Percentiles rank a stretch among this genome's conserved stretches.
Evolutionary conservation across 108 stramenopile genomes (phyloP).

Genomic region (Pseudonitzschia pungens): DNA sequence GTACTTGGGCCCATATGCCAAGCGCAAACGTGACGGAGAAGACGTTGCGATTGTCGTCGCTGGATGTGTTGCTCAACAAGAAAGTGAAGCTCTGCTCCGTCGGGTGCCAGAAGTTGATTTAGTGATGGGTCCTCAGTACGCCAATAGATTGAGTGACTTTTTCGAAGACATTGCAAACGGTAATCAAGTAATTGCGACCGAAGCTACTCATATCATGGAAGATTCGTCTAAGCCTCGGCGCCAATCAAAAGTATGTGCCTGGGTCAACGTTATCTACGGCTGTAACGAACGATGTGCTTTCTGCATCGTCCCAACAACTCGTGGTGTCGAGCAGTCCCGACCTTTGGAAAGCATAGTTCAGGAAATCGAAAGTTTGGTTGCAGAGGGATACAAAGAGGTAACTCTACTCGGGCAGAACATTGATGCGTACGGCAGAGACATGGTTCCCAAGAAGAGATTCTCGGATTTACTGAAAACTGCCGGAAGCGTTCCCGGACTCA

Average conservation of each 20-base stretch:
- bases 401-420: conserved; percentile 98
- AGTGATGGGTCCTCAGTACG: conserved; percentile 92
- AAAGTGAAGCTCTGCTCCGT: conserved; percentile 86
- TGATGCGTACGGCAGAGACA: conserved; percentile 76
- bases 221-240: conserved; percentile 92
- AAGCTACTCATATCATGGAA: conserved; percentile 93
- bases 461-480: conserved; percentile 88
- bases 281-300: conserved; percentile 98
- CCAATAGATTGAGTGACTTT: conserved; percentile 93
- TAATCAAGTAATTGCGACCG: conserved; percentile 94
- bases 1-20: conserved; percentile 81
- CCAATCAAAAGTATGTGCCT: conserved; percentile 77
- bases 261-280: conserved; percentile 96
- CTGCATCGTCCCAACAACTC: conserved; percentile 95
- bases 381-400: conserved; percentile 90
- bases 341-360: conserved; percentile 86
- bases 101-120: conserved; percentile 92
- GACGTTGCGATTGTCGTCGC: conserved; percentile 92
- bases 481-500: conserved; percentile 68
- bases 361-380: conserved; percentile 85
- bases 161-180: conserved; percentile 92
- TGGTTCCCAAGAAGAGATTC: conserved; percentile 93
- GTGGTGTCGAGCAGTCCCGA: conserved; percentile 95
- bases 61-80: conserved; percentile 97
- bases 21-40: conserved; percentile 78